Percentiles rank a stretch among this genome's conserved stretches.
Conservation (phyloP, 192 early-diverging fungal species). For the Entophlyctis luteolus region DNA sequence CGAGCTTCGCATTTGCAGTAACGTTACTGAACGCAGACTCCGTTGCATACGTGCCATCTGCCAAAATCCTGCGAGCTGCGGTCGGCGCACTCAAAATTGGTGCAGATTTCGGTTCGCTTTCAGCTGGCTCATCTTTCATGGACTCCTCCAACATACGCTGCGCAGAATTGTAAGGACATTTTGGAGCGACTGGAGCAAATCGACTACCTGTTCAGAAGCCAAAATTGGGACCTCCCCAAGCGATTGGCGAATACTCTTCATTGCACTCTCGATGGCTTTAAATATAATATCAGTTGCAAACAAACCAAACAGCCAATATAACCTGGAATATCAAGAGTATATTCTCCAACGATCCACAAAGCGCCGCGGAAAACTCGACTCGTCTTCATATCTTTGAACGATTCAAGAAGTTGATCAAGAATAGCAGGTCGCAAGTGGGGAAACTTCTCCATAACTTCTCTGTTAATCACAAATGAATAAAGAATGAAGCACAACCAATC, state of each 20-base stretch:
- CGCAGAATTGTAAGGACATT: neutral
- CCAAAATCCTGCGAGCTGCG: slow-evolving; percentile 74
- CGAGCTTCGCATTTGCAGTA: slow-evolving; percentile 31
- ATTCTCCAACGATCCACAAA: slow-evolving; percentile 98
- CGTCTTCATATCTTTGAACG: slow-evolving; percentile 85
- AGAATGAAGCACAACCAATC: slow-evolving; percentile 6
- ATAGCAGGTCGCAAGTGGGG: slow-evolving; percentile 81
- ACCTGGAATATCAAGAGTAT: slow-evolving; percentile 51
- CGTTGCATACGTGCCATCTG: slow-evolving; percentile 97
- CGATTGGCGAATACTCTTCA: slow-evolving; percentile 75
- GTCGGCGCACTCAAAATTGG: slow-evolving; percentile 22
- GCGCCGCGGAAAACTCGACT: slow-evolving; percentile 92
- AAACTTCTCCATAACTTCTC: slow-evolving; percentile 96
- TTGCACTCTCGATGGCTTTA: slow-evolving; percentile 70
- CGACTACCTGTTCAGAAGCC: slow-evolving; percentile 77
- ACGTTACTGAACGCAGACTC: slow-evolving; percentile 78
- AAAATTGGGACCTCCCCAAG: slow-evolving; percentile 93
- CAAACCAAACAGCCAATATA: neutral
- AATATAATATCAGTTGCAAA: too few relatives aligned
- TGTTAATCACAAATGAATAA: slow-evolving; percentile 6
- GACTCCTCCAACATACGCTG: slow-evolving; percentile 69
- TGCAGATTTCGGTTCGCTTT: slow-evolving; percentile 35
- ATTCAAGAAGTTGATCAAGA: slow-evolving; percentile 71
- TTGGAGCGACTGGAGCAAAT: slow-evolving; percentile 6
- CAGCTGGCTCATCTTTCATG: slow-evolving; percentile 40